Conservation (phyloP, 2,329 filamentous ascomycete species). For the Colletotrichum sidae region DNA sequence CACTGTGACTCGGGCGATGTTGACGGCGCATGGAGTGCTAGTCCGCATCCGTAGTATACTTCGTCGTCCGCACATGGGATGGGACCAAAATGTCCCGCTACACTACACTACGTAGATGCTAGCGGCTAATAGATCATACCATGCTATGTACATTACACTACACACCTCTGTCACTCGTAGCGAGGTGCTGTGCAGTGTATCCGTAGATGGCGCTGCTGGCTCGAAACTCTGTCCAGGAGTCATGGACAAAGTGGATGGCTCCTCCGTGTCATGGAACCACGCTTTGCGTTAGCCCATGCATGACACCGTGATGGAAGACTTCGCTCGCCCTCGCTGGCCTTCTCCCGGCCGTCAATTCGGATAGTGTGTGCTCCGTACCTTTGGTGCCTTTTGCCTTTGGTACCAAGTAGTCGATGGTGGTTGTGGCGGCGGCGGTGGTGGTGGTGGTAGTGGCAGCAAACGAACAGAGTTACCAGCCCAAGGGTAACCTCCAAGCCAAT, state of each 20-base stretch:
- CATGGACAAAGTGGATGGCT: background rate
- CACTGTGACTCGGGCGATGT: background rate
- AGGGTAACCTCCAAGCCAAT: too few species aligned
- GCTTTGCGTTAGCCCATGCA: background rate
- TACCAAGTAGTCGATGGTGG: too few species aligned
- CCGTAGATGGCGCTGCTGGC: constrained; percentile 4
- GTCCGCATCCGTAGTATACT: constrained; percentile 25
- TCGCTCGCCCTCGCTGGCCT: too few species aligned
- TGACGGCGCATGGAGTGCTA: constrained; percentile 13
- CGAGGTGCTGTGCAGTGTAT: background rate
- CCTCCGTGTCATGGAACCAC: background rate
- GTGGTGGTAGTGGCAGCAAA: too few species aligned
- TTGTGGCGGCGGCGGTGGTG: too few species aligned
- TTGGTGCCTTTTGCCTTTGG: too few species aligned
- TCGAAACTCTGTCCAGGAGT: background rate
- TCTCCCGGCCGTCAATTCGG: too few species aligned
- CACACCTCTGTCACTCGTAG: constrained; percentile 2
- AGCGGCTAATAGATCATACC: background rate
- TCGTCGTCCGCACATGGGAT: constrained; percentile 33
- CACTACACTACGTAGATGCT: constrained; percentile 8
- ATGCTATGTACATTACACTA: background rate
- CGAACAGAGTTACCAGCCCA: too few species aligned
- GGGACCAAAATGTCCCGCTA: background rate
- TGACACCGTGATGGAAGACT: too few species aligned
- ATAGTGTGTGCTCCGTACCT: too few species aligned